Conservation (phyloP, 78 protist species). For the Chrysochromulina tobinii region DNA sequence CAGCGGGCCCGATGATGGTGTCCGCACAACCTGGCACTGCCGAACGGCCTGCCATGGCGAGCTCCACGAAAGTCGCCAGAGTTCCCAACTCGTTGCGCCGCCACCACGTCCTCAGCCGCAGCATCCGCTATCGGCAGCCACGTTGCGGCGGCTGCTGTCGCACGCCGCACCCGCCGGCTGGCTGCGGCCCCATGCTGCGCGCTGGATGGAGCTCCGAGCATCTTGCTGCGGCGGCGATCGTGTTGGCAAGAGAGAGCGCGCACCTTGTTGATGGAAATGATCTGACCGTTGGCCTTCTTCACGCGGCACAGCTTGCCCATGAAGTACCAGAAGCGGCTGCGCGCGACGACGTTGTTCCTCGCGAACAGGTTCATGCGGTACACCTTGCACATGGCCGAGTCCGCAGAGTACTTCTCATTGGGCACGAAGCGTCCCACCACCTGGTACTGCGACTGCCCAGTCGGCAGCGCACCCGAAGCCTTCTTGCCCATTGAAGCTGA, state of each 20-base stretch:
- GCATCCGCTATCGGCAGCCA: no score
- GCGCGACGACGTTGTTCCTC: slow-evolving; percentile 91
- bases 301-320: slow-evolving; percentile 68
- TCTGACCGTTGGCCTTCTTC: slow-evolving; percentile 94
- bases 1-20: no score
- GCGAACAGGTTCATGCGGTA: slow-evolving; percentile 98
- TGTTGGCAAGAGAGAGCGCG: neutral
- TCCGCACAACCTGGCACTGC: neutral
- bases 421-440: slow-evolving; percentile 19
- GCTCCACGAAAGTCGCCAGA: no score
- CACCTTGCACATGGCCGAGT: slow-evolving; percentile 51
- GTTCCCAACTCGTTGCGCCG: no score
- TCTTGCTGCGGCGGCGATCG: no score
- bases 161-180: no score
- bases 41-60: no score
- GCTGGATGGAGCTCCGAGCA: no score
- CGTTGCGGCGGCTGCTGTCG: no score
- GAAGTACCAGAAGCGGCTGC: slow-evolving; percentile 97
- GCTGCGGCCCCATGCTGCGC: no score
- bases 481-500: no score
- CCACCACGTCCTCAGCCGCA: no score
- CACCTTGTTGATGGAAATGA: slow-evolving; percentile 84
- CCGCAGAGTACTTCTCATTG: slow-evolving; percentile 2
- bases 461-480: neutral
- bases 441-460: slow-evolving; percentile 6